Evolutionary conservation across 2,329 filamentous ascomycete genomes (phyloP).

Genomic region (Penicillium sclerotiorum): DNA sequence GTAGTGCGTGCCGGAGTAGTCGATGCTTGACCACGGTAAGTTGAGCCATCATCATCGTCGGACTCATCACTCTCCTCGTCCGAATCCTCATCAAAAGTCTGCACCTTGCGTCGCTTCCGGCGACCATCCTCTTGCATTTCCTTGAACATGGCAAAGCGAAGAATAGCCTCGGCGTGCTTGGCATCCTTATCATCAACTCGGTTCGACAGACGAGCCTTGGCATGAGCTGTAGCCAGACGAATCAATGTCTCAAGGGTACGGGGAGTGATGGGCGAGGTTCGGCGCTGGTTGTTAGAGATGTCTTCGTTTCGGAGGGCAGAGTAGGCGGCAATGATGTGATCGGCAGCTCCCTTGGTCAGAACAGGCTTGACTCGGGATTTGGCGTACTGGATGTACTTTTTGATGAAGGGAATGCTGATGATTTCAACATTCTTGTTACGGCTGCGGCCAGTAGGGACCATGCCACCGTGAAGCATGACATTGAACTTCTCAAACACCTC

Average conservation of each 20-base stretch:
- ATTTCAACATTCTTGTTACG: slow-evolving; percentile 79
- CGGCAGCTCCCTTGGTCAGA: slow-evolving; percentile 85
- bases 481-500: slow-evolving; percentile 97
- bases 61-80: slow-evolving; percentile 47
- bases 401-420: slow-evolving; percentile 95
- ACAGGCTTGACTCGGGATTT: slow-evolving; percentile 89
- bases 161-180: slow-evolving; percentile 80
- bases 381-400: slow-evolving; percentile 99
- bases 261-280: slow-evolving; percentile 93
- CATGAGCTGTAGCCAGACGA: slow-evolving; percentile 92
- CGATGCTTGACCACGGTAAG: slow-evolving; percentile 25
- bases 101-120: slow-evolving; percentile 79
- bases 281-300: slow-evolving; percentile 88
- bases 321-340: slow-evolving; percentile 89
- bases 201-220: slow-evolving; percentile 85
- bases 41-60: slow-evolving; percentile 30
- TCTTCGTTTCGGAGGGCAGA: slow-evolving; percentile 94
- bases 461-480: slow-evolving; percentile 90
- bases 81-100: slow-evolving; percentile 64
- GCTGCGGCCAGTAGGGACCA: slow-evolving; percentile 76
- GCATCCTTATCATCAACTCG: slow-evolving; percentile 90
- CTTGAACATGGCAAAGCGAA: slow-evolving; percentile 96
- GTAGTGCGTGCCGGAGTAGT: slow-evolving; percentile 33
- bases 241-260: slow-evolving; percentile 98
- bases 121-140: slow-evolving; percentile 81